phyloP scores from a whole-genome alignment of 1,284 basidiomycete species.

The Apiotrichum montevideense region DNA sequence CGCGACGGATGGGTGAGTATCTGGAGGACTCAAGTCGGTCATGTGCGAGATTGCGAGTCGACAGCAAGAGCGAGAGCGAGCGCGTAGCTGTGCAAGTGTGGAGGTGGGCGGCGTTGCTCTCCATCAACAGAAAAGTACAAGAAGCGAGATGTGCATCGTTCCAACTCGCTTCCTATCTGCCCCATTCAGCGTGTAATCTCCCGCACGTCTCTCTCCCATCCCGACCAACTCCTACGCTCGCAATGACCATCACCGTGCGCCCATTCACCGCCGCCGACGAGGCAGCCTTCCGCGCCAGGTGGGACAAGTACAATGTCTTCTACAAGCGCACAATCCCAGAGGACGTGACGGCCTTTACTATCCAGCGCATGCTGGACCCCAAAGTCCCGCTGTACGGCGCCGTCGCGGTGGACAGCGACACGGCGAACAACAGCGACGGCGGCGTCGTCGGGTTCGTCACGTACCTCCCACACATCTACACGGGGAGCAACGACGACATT shows the following conservation, averaged over 20 bases:
- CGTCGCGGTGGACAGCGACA: slow-evolving; percentile 9
- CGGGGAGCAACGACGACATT: slow-evolving; percentile 7
- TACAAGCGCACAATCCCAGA: slow-evolving; percentile 17
- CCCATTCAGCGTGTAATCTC: too few relatives aligned
- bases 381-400: slow-evolving; percentile 12
- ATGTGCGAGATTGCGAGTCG: too few relatives aligned
- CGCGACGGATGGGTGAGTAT: too few relatives aligned
- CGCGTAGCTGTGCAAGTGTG: too few relatives aligned
- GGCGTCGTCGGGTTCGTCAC: slow-evolving; percentile 16
- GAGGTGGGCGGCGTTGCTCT: too few relatives aligned
- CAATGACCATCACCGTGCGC: slow-evolving; percentile 12
- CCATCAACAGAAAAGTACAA: too few relatives aligned
- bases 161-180: too few relatives aligned
- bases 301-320: slow-evolving; percentile 19
- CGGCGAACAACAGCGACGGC: not conserved
- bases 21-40: too few relatives aligned
- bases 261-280: slow-evolving; percentile 11
- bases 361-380: slow-evolving; percentile 15
- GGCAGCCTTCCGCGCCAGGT: slow-evolving; percentile 5
- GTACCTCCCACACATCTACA: slow-evolving; percentile 16
- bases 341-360: slow-evolving; percentile 6
- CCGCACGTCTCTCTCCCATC: not conserved
- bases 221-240: not conserved
- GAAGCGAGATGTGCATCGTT: too few relatives aligned
- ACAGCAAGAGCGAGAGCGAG: too few relatives aligned